A percentile compares a stretch with the other conserved stretches of the same genome.
phyloP scores from a whole-genome alignment of 2,329 filamentous ascomycete genomes.

The Colletotrichum caudatum region DNA sequence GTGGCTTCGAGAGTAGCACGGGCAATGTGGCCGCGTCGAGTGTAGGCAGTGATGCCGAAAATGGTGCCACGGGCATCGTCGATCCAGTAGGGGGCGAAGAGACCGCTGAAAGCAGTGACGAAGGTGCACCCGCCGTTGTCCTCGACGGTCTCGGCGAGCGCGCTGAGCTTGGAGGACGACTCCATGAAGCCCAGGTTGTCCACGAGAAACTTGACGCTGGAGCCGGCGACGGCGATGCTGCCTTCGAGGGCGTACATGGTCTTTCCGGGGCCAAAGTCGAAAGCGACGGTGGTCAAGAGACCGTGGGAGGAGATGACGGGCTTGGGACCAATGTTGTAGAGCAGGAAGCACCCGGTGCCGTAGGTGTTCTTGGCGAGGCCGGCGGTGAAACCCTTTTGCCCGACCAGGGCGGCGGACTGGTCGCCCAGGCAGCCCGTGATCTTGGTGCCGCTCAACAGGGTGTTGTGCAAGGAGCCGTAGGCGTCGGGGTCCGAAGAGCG shows the following conservation, averaged over 20 bases:
- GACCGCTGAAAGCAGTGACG: slow-evolving; percentile 83
- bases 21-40: slow-evolving; percentile 80
- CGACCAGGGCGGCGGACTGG: slow-evolving; percentile 84
- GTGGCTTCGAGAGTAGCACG: slow-evolving; percentile 84
- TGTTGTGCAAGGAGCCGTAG: slow-evolving; percentile 74
- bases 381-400: slow-evolving; percentile 81
- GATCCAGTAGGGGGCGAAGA: slow-evolving; percentile 89
- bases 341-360: slow-evolving; percentile 85
- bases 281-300: slow-evolving; percentile 81
- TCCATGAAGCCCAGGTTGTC: slow-evolving; percentile 69
- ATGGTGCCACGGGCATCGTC: slow-evolving; percentile 85
- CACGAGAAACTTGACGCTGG: slow-evolving; percentile 77
- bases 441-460: slow-evolving; percentile 72
- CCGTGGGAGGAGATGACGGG: slow-evolving; percentile 84
- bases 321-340: slow-evolving; percentile 85
- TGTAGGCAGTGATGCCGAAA: slow-evolving; percentile 83
- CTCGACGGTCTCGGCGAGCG: slow-evolving; percentile 61
- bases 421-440: slow-evolving; percentile 86
- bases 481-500: slow-evolving; percentile 77
- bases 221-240: slow-evolving; percentile 81
- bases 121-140: slow-evolving; percentile 83
- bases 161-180: slow-evolving; percentile 58
- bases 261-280: slow-evolving; percentile 76
- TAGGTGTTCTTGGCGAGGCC: slow-evolving; percentile 88
- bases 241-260: slow-evolving; percentile 82